These are phyloP conservation scores for Aspergillus aculeatus DNA, from an alignment of 2,329 filamentous ascomycete species.

Conservation along the genomic window DNA sequence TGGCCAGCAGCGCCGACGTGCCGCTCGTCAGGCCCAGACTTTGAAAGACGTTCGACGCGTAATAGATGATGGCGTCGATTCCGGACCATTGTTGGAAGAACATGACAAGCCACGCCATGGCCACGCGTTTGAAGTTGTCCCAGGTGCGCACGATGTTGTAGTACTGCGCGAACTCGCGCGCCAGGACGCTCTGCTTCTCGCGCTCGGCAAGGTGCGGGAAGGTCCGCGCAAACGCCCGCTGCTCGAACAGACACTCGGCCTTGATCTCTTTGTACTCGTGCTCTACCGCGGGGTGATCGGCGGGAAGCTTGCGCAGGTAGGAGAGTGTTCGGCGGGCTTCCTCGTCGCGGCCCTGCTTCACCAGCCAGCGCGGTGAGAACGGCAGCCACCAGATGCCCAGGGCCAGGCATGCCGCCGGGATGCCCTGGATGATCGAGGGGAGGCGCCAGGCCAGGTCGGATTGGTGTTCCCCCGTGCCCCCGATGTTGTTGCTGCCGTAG, in stretches of 20 bases:
- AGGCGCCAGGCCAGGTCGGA: conserved; percentile 47
- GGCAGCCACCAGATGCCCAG: conserved; percentile 50
- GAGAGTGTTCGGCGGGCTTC: conserved; percentile 36
- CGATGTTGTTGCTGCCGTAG: conserved; percentile 45
- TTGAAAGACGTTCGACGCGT: conserved; percentile 38
- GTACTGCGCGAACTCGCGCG: conserved; percentile 52
- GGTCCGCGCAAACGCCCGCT: conserved; percentile 43
- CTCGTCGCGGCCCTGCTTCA: conserved; percentile 47
- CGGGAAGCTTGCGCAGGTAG: conserved; percentile 30
- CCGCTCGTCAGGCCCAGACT: conserved; percentile 36
- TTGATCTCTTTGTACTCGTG: conserved; percentile 51
- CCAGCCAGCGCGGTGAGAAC: conserved; percentile 56
- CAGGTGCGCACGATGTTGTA: conserved; percentile 47
- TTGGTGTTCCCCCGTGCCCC: conserved; percentile 28
- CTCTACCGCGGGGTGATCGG: conserved; percentile 40
- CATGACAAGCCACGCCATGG: conserved; percentile 48
- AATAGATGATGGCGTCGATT: conserved; percentile 48
- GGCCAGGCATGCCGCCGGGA: conserved; percentile 36
- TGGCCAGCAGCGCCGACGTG: conserved; percentile 34
- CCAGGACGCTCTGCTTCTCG: conserved; percentile 43
- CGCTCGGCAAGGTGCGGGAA: conserved; percentile 43
- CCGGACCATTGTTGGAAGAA: conserved; percentile 51
- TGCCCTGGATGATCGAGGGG: conserved; percentile 49
- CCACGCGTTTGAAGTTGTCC: conserved; percentile 48
- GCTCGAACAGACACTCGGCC: conserved; percentile 46